Evolutionary conservation across 805 yeast genomes (phyloP), one percentile per base, ranked within the genome.

Genomic region (Maudiozyma bulderi): DNA sequence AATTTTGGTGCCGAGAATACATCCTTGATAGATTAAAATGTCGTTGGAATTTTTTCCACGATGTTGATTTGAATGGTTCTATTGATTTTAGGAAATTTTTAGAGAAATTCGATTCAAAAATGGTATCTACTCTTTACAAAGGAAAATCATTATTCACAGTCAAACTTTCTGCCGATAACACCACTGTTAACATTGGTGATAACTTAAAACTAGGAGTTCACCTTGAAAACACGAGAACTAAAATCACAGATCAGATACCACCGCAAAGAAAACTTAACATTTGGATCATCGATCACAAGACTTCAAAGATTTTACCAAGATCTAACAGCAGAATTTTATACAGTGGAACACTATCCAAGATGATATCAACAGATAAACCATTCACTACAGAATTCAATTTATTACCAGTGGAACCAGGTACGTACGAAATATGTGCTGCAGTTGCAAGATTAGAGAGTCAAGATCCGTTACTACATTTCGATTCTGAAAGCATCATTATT

Each of bases 1-100:
- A 77, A 2, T 93, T 89, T 64, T 91, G 99, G 99, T 77, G 84
- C 53, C 69, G 95, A 50, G 80, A 84, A 49, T 74, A 75, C 52
- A 62, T 93, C 1, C 67, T 91, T 47, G 71, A 74, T 43, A 69
- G 70, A 13, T 56, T 93, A 5, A 62, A 67, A 2, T 96, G 95
- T 2, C 57, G 64, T 2, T 91, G 99, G 99, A 50, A 46, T 11
- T 43, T 58, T 29, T 40, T 55, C 10, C 52, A 52, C 9, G 55
- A 55, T 42, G 38, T 34, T 3, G 30, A 47, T 9, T 47, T 52
- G 1, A 40, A 30, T 13, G 68, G 68, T 5, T 14, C 45, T 2
- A 57, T 64, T 6, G 54, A 58, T 37, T 60, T 62, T 40, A 51
- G 62, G 11, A 61, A 61, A 40, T 63, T 54, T 43, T 38, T 64